Base-by-base conservation (phyloP, 2,329 filamentous ascomycete species). In the Penicillium carneum region DNA sequence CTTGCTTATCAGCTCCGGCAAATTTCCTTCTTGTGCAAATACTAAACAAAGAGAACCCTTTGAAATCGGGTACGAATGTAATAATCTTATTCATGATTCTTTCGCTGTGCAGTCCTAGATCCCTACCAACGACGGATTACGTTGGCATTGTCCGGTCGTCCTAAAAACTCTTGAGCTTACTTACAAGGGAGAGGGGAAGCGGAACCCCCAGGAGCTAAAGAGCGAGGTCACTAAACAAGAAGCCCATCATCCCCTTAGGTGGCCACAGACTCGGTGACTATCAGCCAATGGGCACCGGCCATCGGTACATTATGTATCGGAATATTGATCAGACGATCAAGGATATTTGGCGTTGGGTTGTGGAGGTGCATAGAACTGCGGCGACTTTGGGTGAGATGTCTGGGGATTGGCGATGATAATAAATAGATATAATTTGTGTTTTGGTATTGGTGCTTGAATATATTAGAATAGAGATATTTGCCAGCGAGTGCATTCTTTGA, bases 21-120 rank as follows among this genome's bases (percentile, higher is more conserved):
- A 54, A 8, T n/a, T 33, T 20, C 2, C 11, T 55, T 59, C 10
- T 54, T 54, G 36, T 53, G 47, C 31, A 29, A 45, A 52, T 53
- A 51, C 20, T 31, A 12, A n/a, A 23, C 9, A 8, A 31, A 16
- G 43, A 49, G 20, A 39, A 9, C 10, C 26, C 39, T n/a, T 42
- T 11, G 10, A 29, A n/a, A 5, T n/a, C 29, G 16, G 16, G n/a
- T 43, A 36, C n/a, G 26, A 43, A 36, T 57, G 38, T 42, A 16
- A 57, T 50, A 43, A 43, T 34, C 20, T 51, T 10, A 48, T 42
- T 29, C 26, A 34, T 29, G 18, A 31, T 20, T 26, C 4, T 43
- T 34, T 14, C 29, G 14, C 12, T 34, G 16, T 18, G 16, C 23
- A 20, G 3, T 39, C n/a, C 2, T 7, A 23, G 11, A 47, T 47